Base-by-base conservation (phyloP, 345 rosid species). In the Brassica nigra region DNA sequence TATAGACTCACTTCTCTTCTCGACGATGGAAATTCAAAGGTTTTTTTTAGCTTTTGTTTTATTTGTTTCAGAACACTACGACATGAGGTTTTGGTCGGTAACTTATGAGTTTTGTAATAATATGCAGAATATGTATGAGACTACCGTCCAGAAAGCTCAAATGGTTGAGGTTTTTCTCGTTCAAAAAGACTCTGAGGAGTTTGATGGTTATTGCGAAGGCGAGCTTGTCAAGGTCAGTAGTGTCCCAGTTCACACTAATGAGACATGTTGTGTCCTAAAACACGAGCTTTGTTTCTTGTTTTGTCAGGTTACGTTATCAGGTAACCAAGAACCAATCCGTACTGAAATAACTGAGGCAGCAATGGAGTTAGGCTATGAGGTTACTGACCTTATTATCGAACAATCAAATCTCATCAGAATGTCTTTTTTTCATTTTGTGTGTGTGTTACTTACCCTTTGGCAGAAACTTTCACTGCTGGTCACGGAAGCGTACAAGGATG, bases 341-440 rank as follows among this genome's bases (percentile, higher is more conserved):
- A 90, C 91, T 31, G 97, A 95, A 84, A 92, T 95, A 66, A 92
- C 97, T 5, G 95, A 92, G 83, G 99, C 97, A 62, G 97, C 99
- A 71, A 91, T 90, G 97, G 97, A 95, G 77, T 80, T 92, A 66
- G 99, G 97, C 49, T 57, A 97, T 18, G 94, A 95, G 82, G 97
- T 92, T 67, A 89, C 95, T 85, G n/a, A 44, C 65, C 5, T 23
- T 23, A 23, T 23, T 23, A 23, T 34, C 37, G 15, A 47, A 5
- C 15, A 52, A n/a, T 52, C 57, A 52, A n/a, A 52, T 1, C 20
- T 52, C 57, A 23, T 23, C 15, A 52, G 3, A 28, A 63, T 52
- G 65, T 57, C n/a, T n/a, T 31, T 68, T 68, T 10, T 59, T 74
- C 11, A 68, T 75, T 52, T 69, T 74, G 31, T 39, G 81, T 15